Base-by-base conservation (phyloP, 345 rosid genomes). In the Capsella bursapastoris region DNA sequence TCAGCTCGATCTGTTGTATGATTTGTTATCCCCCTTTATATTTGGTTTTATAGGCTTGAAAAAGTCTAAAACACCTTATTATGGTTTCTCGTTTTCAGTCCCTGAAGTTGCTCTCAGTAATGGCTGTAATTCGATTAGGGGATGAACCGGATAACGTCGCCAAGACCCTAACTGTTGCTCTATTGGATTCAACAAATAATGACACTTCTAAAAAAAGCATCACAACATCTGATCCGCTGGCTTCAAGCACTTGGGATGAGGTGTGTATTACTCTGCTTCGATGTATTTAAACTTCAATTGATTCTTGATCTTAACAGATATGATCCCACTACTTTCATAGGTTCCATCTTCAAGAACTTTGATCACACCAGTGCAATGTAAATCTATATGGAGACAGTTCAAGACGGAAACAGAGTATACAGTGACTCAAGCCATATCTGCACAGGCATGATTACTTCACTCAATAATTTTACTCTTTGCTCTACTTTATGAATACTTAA, bases 341-440 rank as follows among this genome's bases (percentile, higher is more conserved):
- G 80, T 95, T 80, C 91, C 95, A 40, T 53, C 90, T 0, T 64
- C 92, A 18, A 88, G 82, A 84, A 84, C 97, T 32, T 75, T 94
- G 88, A 89, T 94, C 79, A 86, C 96, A 27, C 99, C 97, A 9
- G 93, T 92, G 50, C 96, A 90, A 70, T 92, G 99, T 86, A 94
- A 92, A 80, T 78, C 90, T 45, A 74, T 95, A 82, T 95, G 99
- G 99, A 88, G 97, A 80, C 99, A 95, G 72, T 92, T 95, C 85
- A 89, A 86, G 84, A 50, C 89, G 4, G 98, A 95, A 81, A 95
- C 99, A 35, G 99, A 95, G 79, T 90, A 89, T 77, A 86, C 78
- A 44, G 97, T 95, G 53, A 86, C 97, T 67, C 98, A 92, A 79
- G 99, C 99, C 80, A 86, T 95, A 75, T 89, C 99, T 74, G 97